A percentile compares a stretch with the other conserved stretches of the same genome.
Conservation (phyloP, 2,329 filamentous ascomycete genomes). For the Sphaerulina populicola region DNA sequence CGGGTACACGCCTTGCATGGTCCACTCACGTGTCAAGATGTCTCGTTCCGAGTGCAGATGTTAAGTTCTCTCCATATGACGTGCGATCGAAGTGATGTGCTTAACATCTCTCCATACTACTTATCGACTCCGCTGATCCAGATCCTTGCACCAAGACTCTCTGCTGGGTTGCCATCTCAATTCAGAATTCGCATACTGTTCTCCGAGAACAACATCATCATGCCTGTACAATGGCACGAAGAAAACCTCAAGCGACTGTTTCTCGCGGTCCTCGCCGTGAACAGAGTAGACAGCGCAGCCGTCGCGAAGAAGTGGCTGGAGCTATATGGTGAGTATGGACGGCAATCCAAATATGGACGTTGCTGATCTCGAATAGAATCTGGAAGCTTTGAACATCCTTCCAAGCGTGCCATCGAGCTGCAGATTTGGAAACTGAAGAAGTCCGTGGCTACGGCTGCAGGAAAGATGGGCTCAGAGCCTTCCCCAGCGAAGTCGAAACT, state of each 20-base stretch:
- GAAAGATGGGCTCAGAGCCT: background rate
- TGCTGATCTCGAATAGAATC: background rate
- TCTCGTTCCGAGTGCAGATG: no score
- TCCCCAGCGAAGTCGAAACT: background rate
- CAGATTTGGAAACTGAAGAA: background rate
- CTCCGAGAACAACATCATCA: background rate
- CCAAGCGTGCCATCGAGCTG: background rate
- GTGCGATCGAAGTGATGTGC: no score
- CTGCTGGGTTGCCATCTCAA: no score
- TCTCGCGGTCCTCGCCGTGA: background rate
- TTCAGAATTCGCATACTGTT: background rate
- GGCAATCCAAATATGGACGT: background rate
- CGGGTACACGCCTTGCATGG: no score
- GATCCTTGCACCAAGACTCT: no score
- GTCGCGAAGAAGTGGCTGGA: background rate
- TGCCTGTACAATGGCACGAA: background rate
- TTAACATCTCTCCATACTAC: no score
- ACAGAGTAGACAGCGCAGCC: background rate
- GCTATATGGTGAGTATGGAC: background rate
- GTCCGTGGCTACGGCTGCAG: background rate
- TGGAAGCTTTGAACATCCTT: background rate
- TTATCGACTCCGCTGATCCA: no score
- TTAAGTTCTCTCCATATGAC: no score
- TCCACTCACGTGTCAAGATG: no score
- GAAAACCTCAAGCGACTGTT: background rate